phyloP scores from a whole-genome alignment of 306 rosid genomes.

The Sicyos baderoa region DNA sequence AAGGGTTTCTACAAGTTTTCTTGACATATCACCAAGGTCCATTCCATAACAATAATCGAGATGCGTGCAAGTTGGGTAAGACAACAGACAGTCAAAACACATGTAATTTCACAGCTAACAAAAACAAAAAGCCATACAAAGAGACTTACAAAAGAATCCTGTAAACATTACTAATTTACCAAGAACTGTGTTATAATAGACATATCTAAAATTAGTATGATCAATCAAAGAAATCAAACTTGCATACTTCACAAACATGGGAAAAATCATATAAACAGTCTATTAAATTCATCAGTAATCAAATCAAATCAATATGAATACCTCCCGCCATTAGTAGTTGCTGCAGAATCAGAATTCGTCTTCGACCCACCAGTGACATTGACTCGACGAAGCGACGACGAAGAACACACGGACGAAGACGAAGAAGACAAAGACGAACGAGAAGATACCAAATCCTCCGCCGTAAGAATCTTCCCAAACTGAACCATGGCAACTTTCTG shows the following conservation, averaged over 20 bases:
- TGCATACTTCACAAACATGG: not conserved
- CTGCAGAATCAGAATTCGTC: constrained; percentile 69
- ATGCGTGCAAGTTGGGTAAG: too few relatives aligned
- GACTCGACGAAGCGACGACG: constrained; percentile 42
- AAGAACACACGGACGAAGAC: constrained; percentile 34
- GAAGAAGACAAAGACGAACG: constrained; percentile 30
- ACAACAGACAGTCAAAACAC: not conserved
- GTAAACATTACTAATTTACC: too few relatives aligned
- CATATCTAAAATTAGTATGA: not conserved
- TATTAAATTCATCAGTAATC: not conserved
- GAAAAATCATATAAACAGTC: not conserved
- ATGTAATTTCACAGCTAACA: not conserved
- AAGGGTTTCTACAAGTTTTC: too few relatives aligned
- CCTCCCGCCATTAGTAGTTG: constrained; percentile 46
- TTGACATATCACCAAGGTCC: too few relatives aligned
- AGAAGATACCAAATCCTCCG: constrained; percentile 50
- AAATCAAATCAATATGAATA: constrained; percentile 7
- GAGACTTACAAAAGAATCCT: not conserved
- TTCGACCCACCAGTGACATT: constrained; percentile 51
- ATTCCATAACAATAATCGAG: too few relatives aligned
- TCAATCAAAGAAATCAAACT: not conserved
- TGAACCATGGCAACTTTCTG: constrained; percentile 27
- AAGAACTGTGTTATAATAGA: not conserved
- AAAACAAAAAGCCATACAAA: too few relatives aligned
- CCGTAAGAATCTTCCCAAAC: constrained; percentile 55